Evolutionary conservation across 495 filamentous ascomycete species (phyloP), one percentile per base, ranked within the genome.

Genomic region (Parachaetomium inaequale): DNA sequence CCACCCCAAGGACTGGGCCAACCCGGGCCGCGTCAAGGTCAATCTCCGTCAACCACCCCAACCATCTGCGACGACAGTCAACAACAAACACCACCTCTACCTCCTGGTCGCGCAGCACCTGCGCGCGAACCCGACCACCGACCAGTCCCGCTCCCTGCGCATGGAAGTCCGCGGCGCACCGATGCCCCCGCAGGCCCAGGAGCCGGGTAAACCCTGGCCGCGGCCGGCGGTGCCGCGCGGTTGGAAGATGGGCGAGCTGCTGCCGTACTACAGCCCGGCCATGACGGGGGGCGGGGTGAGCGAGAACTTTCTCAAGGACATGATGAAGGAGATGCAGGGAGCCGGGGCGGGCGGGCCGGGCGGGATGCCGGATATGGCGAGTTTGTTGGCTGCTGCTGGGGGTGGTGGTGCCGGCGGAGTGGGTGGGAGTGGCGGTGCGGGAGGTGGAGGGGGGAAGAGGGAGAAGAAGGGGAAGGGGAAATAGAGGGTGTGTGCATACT

Each of bases 1-100:
- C 49, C 94, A 98, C 77, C 94, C 94, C 0, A 92, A 93, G 75
- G 94, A 98, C 76, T 98, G 94, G 94, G 88, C 87, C 36, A 98
- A 98, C 76, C 94, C 94, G 14, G 94, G 94, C 0, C 81, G 94
- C 29, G 92, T 98, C 65, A 83, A 90, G 54, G 84, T 96, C 23
- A 75, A 84, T 67, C 75, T 97, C 55, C 55, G 56, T 32, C 25
- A 23, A 19, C 45, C 26, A 3, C 58, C 55, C 28, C 53, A 26
- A 43, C 26, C 45, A 6, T 21, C 11, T 32, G 26, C 31, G 26
- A 46, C 19, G 4, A 23, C 42, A 15, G 14, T 46, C 40, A 89
- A 89, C 75, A 96, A 94, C 70, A 98, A 98, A 74, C 88, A 93
- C 73, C 88, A 96, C 65, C 86, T 98, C 51, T 93, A 90, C 69